These are phyloP conservation scores for Solanum hybrid DNA, from an alignment of 305 asterid species.

Conservation along the genomic window DNA sequence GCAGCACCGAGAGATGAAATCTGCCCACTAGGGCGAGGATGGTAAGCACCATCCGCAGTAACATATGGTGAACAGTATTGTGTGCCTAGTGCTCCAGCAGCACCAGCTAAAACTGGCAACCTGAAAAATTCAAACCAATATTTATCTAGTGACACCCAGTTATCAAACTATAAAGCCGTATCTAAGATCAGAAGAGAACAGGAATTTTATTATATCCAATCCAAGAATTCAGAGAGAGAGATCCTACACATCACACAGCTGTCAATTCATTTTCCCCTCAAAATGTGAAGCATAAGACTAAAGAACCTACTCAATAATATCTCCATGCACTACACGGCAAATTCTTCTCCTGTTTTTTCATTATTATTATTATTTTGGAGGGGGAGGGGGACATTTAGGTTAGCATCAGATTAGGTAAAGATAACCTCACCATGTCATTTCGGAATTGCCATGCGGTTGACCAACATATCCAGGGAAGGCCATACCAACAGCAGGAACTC, in stretches of 20 bases:
- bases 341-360: background rate
- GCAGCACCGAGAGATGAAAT: constrained; percentile 41
- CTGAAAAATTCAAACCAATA: constrained; percentile 25
- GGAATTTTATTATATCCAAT: background rate
- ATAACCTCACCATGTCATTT: constrained; percentile 69
- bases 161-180: background rate
- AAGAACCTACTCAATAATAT: background rate
- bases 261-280: background rate
- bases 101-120: constrained; percentile 91
- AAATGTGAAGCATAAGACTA: background rate
- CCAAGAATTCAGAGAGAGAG: background rate
- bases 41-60: constrained; percentile 70
- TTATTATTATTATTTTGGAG: background rate
- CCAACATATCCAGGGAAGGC: constrained; percentile 96
- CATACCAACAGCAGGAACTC: constrained; percentile 95
- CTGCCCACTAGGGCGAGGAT: constrained; percentile 58
- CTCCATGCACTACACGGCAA: background rate
- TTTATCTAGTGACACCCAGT: background rate
- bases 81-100: constrained; percentile 85
- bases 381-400: background rate
- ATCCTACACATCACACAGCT: background rate
- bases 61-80: constrained; percentile 63
- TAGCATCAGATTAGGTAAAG: background rate
- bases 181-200: background rate
- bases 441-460: constrained; percentile 81